Conservation (phyloP, 805 yeast genomes). For the Starmerella stigmatis region DNA sequence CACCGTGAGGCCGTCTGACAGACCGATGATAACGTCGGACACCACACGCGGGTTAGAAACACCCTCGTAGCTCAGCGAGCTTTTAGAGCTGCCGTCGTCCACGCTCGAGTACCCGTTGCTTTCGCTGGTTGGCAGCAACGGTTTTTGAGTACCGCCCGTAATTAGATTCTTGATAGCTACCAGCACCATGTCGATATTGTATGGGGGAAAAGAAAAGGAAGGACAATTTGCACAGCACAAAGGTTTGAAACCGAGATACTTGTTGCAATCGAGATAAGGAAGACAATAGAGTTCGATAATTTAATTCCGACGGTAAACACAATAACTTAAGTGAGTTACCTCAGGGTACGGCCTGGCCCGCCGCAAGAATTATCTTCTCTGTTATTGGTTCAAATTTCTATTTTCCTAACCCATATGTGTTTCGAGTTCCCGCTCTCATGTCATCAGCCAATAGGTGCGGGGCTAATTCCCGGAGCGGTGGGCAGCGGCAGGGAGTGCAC, state of each 20-base stretch:
- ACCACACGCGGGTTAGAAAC: slow-evolving; percentile 63
- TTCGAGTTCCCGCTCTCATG: no score
- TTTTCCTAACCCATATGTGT: neutral
- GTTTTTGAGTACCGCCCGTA: slow-evolving; percentile 24
- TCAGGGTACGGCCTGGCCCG: slow-evolving; percentile 2
- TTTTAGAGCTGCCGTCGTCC: slow-evolving; percentile 18
- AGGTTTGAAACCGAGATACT: no score
- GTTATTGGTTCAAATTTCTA: neutral
- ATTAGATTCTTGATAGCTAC: slow-evolving; percentile 29
- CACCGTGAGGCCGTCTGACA: slow-evolving; percentile 91
- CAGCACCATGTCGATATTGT: slow-evolving; percentile 32
- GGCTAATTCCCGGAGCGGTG: neutral
- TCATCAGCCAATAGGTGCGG: neutral
- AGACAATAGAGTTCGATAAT: neutral
- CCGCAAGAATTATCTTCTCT: neutral
- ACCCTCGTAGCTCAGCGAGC: slow-evolving; percentile 23
- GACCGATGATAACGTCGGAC: slow-evolving; percentile 86
- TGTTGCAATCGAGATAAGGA: no score
- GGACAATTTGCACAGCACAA: no score
- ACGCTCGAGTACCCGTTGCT: slow-evolving; percentile 17
- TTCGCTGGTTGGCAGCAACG: slow-evolving; percentile 27
- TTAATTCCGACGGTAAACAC: neutral
- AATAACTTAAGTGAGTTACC: slow-evolving; percentile 1
- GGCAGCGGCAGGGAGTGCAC: no score
- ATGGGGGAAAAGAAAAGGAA: neutral